phyloP scores from a whole-genome alignment of 257 asterid genomes.

The Lavandula angustifolia region DNA sequence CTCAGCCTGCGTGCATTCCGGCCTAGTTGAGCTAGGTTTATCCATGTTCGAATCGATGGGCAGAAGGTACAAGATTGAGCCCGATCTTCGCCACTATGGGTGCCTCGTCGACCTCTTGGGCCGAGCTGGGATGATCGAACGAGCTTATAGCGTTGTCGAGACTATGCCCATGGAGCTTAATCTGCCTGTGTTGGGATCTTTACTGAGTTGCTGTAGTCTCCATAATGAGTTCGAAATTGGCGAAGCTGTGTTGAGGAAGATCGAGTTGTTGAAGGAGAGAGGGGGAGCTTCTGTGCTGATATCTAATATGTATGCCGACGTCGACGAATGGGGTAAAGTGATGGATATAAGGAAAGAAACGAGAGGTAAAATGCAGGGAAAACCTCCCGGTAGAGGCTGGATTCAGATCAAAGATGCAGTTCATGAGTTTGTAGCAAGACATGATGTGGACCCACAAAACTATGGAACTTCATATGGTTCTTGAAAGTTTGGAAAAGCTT shows the following conservation, averaged over 20 bases:
- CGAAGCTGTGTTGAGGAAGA: conserved; percentile 42
- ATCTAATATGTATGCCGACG: conserved; percentile 50
- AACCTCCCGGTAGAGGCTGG: conserved; percentile 54
- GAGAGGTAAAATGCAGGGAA: conserved; percentile 39
- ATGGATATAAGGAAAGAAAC: conserved; percentile 43
- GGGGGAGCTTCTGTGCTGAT: conserved; percentile 54
- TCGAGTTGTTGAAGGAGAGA: conserved; percentile 40
- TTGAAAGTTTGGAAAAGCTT: conserved; percentile 35
- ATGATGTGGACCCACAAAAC: conserved; percentile 26
- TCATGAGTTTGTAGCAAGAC: conserved; percentile 43
- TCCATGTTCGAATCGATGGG: conserved; percentile 45
- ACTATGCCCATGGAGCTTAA: conserved; percentile 51
- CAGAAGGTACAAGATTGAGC: conserved; percentile 38
- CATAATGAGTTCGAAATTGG: conserved; percentile 45
- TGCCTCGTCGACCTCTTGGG: conserved; percentile 57
- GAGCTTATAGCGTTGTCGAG: conserved; percentile 43
- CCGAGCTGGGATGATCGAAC: conserved; percentile 50
- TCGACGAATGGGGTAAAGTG: conserved; percentile 48
- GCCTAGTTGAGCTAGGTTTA: conserved; percentile 52
- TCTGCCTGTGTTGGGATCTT: conserved; percentile 49
- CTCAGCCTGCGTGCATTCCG: conserved; percentile 56
- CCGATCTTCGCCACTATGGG: conserved; percentile 53
- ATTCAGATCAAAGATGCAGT: conserved; percentile 43
- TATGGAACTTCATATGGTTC: conserved; percentile 38
- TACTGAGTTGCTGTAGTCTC: conserved; percentile 47